Conservation (phyloP, 192 early-diverging fungal genomes). For the Coemansia sp. region DNA sequence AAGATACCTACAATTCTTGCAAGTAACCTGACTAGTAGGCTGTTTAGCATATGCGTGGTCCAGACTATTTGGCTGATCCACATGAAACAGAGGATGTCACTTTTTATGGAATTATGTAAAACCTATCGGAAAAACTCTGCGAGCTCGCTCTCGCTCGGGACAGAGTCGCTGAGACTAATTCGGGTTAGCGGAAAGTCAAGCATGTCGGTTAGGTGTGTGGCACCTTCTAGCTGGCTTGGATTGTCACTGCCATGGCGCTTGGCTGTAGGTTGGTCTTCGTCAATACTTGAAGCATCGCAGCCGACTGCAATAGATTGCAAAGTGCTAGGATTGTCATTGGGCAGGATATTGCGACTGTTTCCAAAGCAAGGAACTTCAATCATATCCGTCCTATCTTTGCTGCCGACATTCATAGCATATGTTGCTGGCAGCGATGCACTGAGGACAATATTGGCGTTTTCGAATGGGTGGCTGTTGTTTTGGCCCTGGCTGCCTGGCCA, state of each 20-base stretch:
- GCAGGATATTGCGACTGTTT: constrained; percentile 1
- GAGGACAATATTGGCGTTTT: constrained; percentile 11
- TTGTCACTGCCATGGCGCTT: neutral
- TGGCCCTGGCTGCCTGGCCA: neutral
- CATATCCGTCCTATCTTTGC: constrained; percentile 3
- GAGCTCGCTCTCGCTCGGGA: constrained; percentile 4
- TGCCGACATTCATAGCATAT: constrained; percentile 5
- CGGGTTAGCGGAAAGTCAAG: constrained; percentile 3
- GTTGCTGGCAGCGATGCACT: constrained; percentile 11
- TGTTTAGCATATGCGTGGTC: constrained; percentile 1
- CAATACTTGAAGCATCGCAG: neutral
- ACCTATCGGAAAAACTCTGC: constrained; percentile 1
- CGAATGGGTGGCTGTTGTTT: constrained; percentile 1
- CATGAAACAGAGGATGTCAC: too few species aligned
- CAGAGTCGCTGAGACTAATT: constrained; percentile 1
- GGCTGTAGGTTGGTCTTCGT: neutral
- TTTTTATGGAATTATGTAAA: neutral
- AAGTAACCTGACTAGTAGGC: neutral
- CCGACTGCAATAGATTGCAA: neutral
- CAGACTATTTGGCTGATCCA: neutral
- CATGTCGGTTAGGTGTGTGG: neutral
- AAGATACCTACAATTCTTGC: neutral
- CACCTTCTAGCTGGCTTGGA: neutral
- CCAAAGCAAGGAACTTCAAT: neutral
- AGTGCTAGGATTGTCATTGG: neutral